phyloP scores from a whole-genome alignment of 1,284 basidiomycete genomes.

The Exobasidium rhododendri region DNA sequence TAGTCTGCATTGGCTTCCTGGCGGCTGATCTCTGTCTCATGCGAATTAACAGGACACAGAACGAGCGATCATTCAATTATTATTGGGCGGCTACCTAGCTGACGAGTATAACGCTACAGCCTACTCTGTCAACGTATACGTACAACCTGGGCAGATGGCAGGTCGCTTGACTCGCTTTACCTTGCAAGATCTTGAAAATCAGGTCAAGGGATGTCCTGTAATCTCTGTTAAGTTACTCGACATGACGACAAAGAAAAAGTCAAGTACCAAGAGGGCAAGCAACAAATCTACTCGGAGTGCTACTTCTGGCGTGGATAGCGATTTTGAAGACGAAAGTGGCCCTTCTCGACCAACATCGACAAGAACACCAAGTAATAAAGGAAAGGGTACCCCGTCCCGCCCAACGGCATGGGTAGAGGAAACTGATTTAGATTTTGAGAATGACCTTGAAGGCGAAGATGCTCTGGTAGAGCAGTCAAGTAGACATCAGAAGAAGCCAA shows the following conservation, averaged over 20 bases:
- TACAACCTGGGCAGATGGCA: slow-evolving; percentile 22
- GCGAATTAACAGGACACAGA: slow-evolving; percentile 29
- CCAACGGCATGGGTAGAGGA: background rate
- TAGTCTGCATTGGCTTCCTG: too few species aligned
- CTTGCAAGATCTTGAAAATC: slow-evolving; percentile 1
- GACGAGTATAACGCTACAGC: slow-evolving; percentile 37
- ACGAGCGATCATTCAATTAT: slow-evolving; percentile 37
- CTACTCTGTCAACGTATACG: slow-evolving; percentile 50
- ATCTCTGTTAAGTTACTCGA: background rate
- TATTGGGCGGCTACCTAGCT: slow-evolving; percentile 30
- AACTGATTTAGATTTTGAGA: background rate
- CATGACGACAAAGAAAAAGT: slow-evolving; percentile 2
- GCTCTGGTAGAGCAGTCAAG: background rate
- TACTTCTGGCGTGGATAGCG: background rate
- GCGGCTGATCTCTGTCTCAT: too few species aligned
- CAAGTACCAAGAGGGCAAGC: background rate
- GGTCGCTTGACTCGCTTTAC: slow-evolving; percentile 10
- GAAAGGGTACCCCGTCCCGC: background rate
- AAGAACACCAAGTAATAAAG: background rate
- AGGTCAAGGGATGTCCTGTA: background rate
- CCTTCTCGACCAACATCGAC: background rate
- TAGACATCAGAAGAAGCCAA: background rate
- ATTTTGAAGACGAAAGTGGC: background rate
- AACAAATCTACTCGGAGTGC: background rate
- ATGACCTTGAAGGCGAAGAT: background rate